phyloP scores from a whole-genome alignment of 306 rosid genomes.

The Rubus parviflorus region DNA sequence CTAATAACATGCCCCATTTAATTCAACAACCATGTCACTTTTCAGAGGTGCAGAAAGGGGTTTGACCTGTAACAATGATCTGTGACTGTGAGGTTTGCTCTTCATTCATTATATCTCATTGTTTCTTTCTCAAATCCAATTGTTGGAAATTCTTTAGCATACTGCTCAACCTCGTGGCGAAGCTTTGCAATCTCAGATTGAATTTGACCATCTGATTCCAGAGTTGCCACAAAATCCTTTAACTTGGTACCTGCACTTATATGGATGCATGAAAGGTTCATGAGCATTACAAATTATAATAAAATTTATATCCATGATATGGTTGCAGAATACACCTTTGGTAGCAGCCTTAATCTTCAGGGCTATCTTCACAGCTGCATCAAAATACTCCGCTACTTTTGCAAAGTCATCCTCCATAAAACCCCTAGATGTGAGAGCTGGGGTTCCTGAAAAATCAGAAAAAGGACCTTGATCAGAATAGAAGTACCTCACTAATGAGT shows the following conservation, averaged over 20 bases:
- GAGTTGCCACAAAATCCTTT: slow-evolving; percentile 74
- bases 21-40: background rate
- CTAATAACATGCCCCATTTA: background rate
- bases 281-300: slow-evolving; percentile 21
- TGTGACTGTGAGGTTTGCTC: background rate
- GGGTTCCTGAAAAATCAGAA: slow-evolving; percentile 59
- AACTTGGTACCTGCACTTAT: slow-evolving; percentile 67
- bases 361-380: slow-evolving; percentile 81
- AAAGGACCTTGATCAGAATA: slow-evolving; percentile 14
- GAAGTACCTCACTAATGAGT: slow-evolving; percentile 16
- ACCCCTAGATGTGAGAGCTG: slow-evolving; percentile 96
- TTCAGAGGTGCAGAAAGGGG: background rate
- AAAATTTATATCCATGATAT: background rate
- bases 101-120: slow-evolving; percentile 71
- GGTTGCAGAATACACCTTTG: slow-evolving; percentile 46
- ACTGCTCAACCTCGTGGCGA: slow-evolving; percentile 67
- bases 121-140: slow-evolving; percentile 74
- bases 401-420: slow-evolving; percentile 77
- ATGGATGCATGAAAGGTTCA: slow-evolving; percentile 17
- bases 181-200: slow-evolving; percentile 71
- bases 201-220: slow-evolving; percentile 58
- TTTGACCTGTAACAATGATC: slow-evolving; percentile 10
- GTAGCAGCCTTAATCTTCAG: slow-evolving; percentile 71
- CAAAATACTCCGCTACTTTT: slow-evolving; percentile 85
- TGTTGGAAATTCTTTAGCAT: slow-evolving; percentile 83